Percentiles rank a stretch among this genome's conserved stretches.
phyloP scores from a whole-genome alignment of 805 yeast species.

The Candida silvatica region DNA sequence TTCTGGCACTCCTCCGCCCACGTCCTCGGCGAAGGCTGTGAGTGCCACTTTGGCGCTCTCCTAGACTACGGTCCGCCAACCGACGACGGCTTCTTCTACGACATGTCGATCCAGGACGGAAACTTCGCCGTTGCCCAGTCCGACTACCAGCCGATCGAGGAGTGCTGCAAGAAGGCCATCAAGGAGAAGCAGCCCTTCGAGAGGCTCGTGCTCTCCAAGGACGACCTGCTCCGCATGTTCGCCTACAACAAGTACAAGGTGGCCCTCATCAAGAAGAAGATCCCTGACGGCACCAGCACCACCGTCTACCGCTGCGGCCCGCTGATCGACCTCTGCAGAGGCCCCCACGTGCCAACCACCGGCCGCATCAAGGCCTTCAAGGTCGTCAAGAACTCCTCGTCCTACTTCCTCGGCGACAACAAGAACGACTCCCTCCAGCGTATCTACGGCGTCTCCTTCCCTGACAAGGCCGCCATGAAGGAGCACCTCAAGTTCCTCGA shows the following conservation, averaged over 20 bases:
- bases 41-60: constrained; percentile 92
- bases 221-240: constrained; percentile 87
- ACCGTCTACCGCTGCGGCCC: constrained; percentile 98
- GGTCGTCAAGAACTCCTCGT: constrained; percentile 89
- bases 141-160: constrained; percentile 80
- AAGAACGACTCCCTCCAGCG: constrained; percentile 93
- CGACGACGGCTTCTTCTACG: constrained; percentile 95
- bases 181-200: constrained; percentile 94
- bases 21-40: constrained; percentile 96
- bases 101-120: constrained; percentile 78
- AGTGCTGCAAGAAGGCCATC: constrained; percentile 80
- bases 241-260: constrained; percentile 93
- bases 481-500: constrained; percentile 90
- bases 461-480: constrained; percentile 93
- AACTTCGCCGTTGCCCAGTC: constrained; percentile 67
- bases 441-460: constrained; percentile 96
- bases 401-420: constrained; percentile 92
- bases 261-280: constrained; percentile 73
- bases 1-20: constrained; percentile 99
- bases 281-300: constrained; percentile 93
- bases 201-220: constrained; percentile 88
- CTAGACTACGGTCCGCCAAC: constrained; percentile 95
- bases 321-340: constrained; percentile 91
- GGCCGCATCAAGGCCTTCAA: constrained; percentile 94
- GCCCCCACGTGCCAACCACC: constrained; percentile 97